Percentiles rank a stretch among this genome's conserved stretches.
phyloP scores from a whole-genome alignment of 192 early-diverging fungal species.

The Thamnidium elegans region DNA sequence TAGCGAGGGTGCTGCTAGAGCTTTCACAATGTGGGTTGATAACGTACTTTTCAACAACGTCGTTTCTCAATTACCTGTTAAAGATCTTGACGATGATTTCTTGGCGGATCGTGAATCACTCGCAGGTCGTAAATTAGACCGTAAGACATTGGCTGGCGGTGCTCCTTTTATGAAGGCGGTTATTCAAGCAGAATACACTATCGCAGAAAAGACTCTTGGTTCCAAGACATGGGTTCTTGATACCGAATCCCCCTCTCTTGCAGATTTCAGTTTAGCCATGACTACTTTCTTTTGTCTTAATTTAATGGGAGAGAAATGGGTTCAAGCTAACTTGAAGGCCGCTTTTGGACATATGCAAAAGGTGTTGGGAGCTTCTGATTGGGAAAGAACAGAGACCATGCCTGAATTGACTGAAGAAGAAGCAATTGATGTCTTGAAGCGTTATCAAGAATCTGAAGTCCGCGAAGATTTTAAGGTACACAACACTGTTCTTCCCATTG shows the following conservation, averaged over 20 bases:
- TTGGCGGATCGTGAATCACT: slow-evolving; percentile 15
- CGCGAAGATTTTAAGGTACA: not conserved
- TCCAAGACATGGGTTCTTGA: slow-evolving; percentile 22
- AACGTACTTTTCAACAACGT: slow-evolving; percentile 6
- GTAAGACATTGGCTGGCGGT: not conserved
- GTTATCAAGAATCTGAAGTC: not conserved
- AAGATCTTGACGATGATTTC: slow-evolving; percentile 7
- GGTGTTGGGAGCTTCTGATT: not conserved
- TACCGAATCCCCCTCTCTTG: slow-evolving; percentile 12
- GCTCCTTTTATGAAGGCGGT: slow-evolving; percentile 1
- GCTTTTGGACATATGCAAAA: slow-evolving; percentile 6
- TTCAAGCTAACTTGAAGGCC: slow-evolving; percentile 12
- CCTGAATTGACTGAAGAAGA: slow-evolving; percentile 19
- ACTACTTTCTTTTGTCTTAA: slow-evolving; percentile 2
- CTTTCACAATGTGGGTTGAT: slow-evolving; percentile 11
- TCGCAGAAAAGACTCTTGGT: slow-evolving; percentile 4
- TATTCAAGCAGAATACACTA: slow-evolving; percentile 15
- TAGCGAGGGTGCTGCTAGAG: slow-evolving; percentile 1
- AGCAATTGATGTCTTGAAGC: slow-evolving; percentile 25
- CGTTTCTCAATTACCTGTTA: slow-evolving; percentile 17
- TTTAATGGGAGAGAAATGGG: not conserved
- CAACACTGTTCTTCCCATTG: slow-evolving; percentile 3
- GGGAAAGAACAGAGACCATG: not conserved
- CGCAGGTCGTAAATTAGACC: slow-evolving; percentile 12
- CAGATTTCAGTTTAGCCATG: slow-evolving; percentile 26